Evolutionary conservation across 2,329 filamentous ascomycete genomes (phyloP), one percentile per base, ranked within the genome.

Genomic region (Zarea fungicola): DNA sequence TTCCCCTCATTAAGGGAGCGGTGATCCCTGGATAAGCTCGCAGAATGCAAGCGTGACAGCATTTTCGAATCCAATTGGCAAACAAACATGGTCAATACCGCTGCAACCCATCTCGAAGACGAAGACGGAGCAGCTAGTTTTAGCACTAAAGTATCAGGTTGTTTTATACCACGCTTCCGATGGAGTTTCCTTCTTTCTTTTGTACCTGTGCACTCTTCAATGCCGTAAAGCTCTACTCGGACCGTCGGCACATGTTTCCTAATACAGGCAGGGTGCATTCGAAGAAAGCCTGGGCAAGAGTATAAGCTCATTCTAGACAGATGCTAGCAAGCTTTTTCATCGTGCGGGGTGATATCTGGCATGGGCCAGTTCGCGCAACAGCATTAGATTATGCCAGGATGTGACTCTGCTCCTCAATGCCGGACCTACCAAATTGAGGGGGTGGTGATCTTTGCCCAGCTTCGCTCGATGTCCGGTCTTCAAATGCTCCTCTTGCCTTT

Each of bases 241-340:
- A 41, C 36, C 10, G 14, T 48, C 36, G 44, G 28, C 44, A 41
- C 28, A 32, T 39, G 44, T 32, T 41, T 41, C 36, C 36, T 21
- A 9, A 13, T 19, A 14, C n/a, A 41, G 44, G 34, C 14, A n/a
- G n/a, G n/a, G 25, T 18, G 31, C 29, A 31, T 39, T 18, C 25
- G 18, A 39, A 23, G 25, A 39, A 39, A 7, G 2, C 43, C 19
- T n/a, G 42, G 16, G 1, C 28, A 16, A n/a, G n/a, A 26, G 19
- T 19, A n/a, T 29, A 19, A 10, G 13, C 6, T 18, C 23, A 21
- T 28, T 21, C 31, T 6, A n/a, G 4, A 36, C 23, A 29, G 36
- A 25, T 13, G 28, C 45, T n/a, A 48, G 37, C 36, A 25, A 25
- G 34, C 35, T 39, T 40, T 16, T 19, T 41, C 36, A 11, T 11